These are phyloP conservation scores for Magnusiomyces starmeri DNA, from an alignment of 1,139 yeast genomes.

Conservation along the genomic window DNA sequence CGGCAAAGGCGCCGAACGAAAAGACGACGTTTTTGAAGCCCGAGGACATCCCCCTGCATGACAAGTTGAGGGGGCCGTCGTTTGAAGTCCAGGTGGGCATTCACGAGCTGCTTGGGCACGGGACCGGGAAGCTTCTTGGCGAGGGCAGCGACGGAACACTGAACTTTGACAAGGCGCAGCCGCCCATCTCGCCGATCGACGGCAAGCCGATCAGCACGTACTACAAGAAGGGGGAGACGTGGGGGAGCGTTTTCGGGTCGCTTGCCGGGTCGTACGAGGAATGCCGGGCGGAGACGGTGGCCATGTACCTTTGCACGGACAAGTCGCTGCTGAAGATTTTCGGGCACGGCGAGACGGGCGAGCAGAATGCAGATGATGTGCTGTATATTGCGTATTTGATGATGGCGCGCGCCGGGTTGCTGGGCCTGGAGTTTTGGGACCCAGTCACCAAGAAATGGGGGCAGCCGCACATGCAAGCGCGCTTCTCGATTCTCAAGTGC, in stretches of 20 bases:
- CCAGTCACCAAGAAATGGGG: slow-evolving; percentile 81
- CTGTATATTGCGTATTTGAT: slow-evolving; percentile 59
- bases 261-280: slow-evolving; percentile 85
- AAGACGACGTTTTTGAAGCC: slow-evolving; percentile 59
- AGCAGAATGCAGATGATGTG: slow-evolving; percentile 53
- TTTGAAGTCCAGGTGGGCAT: slow-evolving; percentile 91
- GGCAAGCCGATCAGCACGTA: slow-evolving; percentile 55
- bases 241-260: slow-evolving; percentile 81
- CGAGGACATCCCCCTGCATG: slow-evolving; percentile 48
- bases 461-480: slow-evolving; percentile 93
- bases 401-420: slow-evolving; percentile 83
- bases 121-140: slow-evolving; percentile 72
- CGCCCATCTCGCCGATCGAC: slow-evolving; percentile 49
- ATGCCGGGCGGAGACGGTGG: slow-evolving; percentile 87
- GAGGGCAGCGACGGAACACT: slow-evolving; percentile 56
- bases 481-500: slow-evolving; percentile 75
- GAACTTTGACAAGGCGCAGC: slow-evolving; percentile 57
- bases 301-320: slow-evolving; percentile 69
- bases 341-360: slow-evolving; percentile 44
- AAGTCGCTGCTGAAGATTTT: slow-evolving; percentile 61
- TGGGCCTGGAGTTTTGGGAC: slow-evolving; percentile 82
- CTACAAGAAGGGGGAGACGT: slow-evolving; percentile 75
- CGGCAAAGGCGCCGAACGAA: slow-evolving; percentile 65
- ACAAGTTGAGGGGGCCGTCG: slow-evolving; percentile 70
- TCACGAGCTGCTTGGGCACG: slow-evolving; percentile 89